Evolutionary conservation across 306 rosid genomes (phyloP), one percentile per base, ranked within the genome.

Genomic region (Lathyrus sativus): DNA sequence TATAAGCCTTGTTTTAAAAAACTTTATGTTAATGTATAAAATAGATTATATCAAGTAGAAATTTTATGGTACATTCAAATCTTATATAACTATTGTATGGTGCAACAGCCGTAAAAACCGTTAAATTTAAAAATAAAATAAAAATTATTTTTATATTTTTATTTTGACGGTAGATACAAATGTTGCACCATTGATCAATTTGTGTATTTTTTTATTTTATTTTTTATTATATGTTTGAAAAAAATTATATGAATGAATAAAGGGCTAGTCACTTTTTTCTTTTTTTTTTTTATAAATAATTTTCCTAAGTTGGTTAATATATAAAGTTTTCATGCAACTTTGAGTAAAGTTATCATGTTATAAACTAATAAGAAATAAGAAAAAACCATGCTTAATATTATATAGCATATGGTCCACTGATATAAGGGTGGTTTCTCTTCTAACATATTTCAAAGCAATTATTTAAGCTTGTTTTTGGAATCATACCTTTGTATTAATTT

Each of bases 21-120:
- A 72, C 71, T 6, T 56, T 28, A 56, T 35, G 14, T 56, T 82
- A 78, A 74, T 85, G 85, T 79, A 85, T 83, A 85, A 85, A 88
- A 73, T 83, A 77, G 83, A 76, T 71, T 76, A 70, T 82, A 68
- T 82, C 83, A 63, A 68, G 80, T 71, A 74, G 75, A 77, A 66
- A 49, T 77, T 86, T 85, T 79, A 19, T 51, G n/a, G 3, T 51
- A 0, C 11, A 9, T 2, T 9, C 1, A 12, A 18, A 51, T 51
- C 29, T 22, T 10, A 0, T 48, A 7, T 10, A 15, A 2, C 22
- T 46, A 14, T 9, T 6, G 0, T 17, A 49, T 7, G 26, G 53
- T 46, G 53, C 22, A 46, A 14, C 3, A n/a, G 17, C 1, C 0
- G 9, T 45, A 45, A 45, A 7, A 14, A 46, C 10, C 22, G 4